Evolutionary conservation across 2,329 filamentous ascomycete genomes (phyloP).

Genomic region (Teratosphaeria viscida): DNA sequence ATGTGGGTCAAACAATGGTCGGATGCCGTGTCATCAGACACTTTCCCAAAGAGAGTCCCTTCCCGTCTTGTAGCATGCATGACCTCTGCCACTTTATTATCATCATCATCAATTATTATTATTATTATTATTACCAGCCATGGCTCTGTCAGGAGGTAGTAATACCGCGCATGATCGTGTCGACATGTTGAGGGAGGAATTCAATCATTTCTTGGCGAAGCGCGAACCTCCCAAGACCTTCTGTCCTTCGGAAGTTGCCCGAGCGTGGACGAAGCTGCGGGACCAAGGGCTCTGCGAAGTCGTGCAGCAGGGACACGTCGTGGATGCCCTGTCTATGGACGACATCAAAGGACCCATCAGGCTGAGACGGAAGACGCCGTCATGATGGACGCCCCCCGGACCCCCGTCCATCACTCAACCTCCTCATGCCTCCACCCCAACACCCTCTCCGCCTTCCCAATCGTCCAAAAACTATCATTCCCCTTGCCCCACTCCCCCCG

Average conservation of each 20-base stretch:
- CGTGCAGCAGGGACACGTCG: conserved; percentile 37
- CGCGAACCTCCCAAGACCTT: conserved; percentile 40
- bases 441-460: conserved; percentile 15
- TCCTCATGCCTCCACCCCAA: conserved; percentile 19
- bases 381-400: neutral
- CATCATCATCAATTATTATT: no score
- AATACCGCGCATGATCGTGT: neutral
- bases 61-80: neutral
- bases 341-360: conserved; percentile 37
- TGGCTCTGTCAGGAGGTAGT: neutral
- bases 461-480: conserved; percentile 18
- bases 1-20: neutral
- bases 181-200: neutral
- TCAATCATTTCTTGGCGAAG: conserved; percentile 13
- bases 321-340: conserved; percentile 22
- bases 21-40: neutral
- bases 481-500: conserved; percentile 10
- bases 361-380: neutral
- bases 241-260: conserved; percentile 43
- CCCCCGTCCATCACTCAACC: conserved; percentile 7
- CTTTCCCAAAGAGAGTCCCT: neutral
- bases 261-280: conserved; percentile 33
- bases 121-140: no score
- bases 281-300: conserved; percentile 36
- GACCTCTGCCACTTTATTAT: no score